Conservation (phyloP, 1,284 basidiomycete genomes). For the Albatrellus sp. region DNA sequence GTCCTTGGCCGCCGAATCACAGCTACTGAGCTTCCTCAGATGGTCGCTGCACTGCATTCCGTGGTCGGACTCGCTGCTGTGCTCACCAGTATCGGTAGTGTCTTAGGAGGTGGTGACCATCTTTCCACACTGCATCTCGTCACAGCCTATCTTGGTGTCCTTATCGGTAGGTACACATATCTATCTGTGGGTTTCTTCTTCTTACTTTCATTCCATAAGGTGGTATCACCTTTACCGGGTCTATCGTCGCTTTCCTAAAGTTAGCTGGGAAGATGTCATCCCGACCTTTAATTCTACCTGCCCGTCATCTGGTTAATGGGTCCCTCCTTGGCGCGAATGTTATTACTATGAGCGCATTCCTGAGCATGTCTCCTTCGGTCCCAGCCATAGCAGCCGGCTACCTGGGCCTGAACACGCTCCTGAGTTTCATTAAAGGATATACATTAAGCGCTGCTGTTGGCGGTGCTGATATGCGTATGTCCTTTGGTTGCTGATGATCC, state of each 20-base stretch:
- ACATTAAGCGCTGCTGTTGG: constrained; percentile 80
- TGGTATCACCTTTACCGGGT: constrained; percentile 71
- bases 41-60: constrained; percentile 62
- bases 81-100: constrained; percentile 70
- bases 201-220: constrained; percentile 20
- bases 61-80: constrained; percentile 81
- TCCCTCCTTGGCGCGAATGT: constrained; percentile 58
- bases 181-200: constrained; percentile 3
- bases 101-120: constrained; percentile 54
- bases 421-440: constrained; percentile 75
- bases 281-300: constrained; percentile 58
- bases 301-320: constrained; percentile 63
- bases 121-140: constrained; percentile 62
- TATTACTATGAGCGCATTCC: constrained; percentile 63
- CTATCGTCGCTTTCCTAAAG: constrained; percentile 81
- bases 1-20: constrained; percentile 72
- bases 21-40: constrained; percentile 77
- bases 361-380: constrained; percentile 54
- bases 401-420: constrained; percentile 54
- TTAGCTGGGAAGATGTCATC: constrained; percentile 71
- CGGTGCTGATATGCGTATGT: constrained; percentile 81
- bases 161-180: constrained; percentile 43
- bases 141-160: constrained; percentile 75
- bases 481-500: neutral
- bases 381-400: constrained; percentile 68